These are phyloP conservation scores for Thecaphora frezii DNA, from an alignment of 1,284 basidiomycete genomes.

Conservation along the genomic window DNA sequence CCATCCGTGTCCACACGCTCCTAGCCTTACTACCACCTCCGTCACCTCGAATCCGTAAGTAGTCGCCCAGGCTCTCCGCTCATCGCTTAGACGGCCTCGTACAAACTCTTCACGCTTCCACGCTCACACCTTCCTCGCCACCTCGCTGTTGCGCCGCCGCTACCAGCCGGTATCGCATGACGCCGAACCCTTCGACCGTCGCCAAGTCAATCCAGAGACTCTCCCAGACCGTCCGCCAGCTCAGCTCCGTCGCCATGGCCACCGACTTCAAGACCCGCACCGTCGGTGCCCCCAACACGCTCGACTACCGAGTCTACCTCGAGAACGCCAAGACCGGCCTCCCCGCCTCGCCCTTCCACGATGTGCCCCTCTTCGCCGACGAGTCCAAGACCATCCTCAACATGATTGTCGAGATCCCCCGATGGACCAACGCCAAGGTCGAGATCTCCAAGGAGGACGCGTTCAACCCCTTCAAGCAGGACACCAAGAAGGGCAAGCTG, in stretches of 20 bases:
- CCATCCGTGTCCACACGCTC: too few relatives aligned
- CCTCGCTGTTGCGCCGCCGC: too few relatives aligned
- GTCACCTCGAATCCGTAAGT: too few relatives aligned
- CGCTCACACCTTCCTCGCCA: too few relatives aligned
- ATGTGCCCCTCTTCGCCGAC: constrained; percentile 58
- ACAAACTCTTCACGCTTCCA: too few relatives aligned
- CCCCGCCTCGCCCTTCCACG: constrained; percentile 57
- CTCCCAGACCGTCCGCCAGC: constrained; percentile 43
- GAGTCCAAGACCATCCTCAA: constrained; percentile 67
- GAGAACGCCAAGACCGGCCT: constrained; percentile 63
- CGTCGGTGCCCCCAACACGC: constrained; percentile 85
- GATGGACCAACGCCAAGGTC: constrained; percentile 98
- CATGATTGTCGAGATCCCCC: constrained; percentile 74
- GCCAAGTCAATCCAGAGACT: constrained; percentile 40
- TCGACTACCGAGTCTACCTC: constrained; percentile 92
- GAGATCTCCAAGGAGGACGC: constrained; percentile 96
- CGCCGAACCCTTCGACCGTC: constrained; percentile 2
- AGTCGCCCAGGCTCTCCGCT: too few relatives aligned
- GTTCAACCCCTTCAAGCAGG: constrained; percentile 99
- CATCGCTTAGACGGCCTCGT: too few relatives aligned
- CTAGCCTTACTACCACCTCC: too few relatives aligned
- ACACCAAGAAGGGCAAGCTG: constrained; percentile 91
- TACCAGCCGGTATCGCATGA: not conserved
- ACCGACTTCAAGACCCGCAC: constrained; percentile 70
- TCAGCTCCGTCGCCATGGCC: constrained; percentile 38